Conservation (phyloP, 2,329 filamentous ascomycete species). For the Paecilomyces dactylethromorphus region DNA sequence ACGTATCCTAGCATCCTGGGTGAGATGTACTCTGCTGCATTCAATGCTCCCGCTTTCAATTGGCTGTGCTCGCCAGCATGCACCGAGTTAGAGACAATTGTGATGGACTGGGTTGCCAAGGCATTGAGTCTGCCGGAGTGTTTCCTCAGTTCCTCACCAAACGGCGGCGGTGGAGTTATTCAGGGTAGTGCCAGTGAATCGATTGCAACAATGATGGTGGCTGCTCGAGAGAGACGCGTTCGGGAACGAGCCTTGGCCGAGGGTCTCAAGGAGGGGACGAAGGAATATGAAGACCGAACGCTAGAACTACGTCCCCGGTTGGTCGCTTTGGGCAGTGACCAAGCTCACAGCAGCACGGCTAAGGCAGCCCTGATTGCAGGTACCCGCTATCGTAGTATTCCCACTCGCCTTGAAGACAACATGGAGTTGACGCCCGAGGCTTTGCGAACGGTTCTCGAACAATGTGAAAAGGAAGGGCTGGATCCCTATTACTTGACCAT, state of each 20-base stretch:
- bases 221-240: slow-evolving; percentile 74
- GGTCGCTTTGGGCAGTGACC: slow-evolving; percentile 72
- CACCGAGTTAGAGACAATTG: slow-evolving; percentile 87
- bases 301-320: slow-evolving; percentile 62
- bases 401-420: slow-evolving; percentile 55
- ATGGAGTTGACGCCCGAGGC: slow-evolving; percentile 64
- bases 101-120: slow-evolving; percentile 85
- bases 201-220: slow-evolving; percentile 77
- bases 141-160: slow-evolving; percentile 64
- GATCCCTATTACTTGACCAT: slow-evolving; percentile 82
- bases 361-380: slow-evolving; percentile 85
- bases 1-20: slow-evolving; percentile 81
- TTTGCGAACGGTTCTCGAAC: slow-evolving; percentile 56
- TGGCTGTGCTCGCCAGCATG: slow-evolving; percentile 92
- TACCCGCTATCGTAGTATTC: slow-evolving; percentile 68
- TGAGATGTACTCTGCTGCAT: slow-evolving; percentile 84
- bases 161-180: slow-evolving; percentile 77
- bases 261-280: slow-evolving; percentile 36
- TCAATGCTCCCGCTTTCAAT: slow-evolving; percentile 90
- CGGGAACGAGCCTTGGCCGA: slow-evolving; percentile 50
- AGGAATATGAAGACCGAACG: slow-evolving; percentile 63
- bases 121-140: slow-evolving; percentile 65
- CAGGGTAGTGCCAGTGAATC: slow-evolving; percentile 88
- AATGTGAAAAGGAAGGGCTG: slow-evolving; percentile 61
- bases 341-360: slow-evolving; percentile 75